These are phyloP conservation scores for Diaporthe citri DNA, from an alignment of 2,329 filamentous ascomycete genomes.

Conservation along the genomic window DNA sequence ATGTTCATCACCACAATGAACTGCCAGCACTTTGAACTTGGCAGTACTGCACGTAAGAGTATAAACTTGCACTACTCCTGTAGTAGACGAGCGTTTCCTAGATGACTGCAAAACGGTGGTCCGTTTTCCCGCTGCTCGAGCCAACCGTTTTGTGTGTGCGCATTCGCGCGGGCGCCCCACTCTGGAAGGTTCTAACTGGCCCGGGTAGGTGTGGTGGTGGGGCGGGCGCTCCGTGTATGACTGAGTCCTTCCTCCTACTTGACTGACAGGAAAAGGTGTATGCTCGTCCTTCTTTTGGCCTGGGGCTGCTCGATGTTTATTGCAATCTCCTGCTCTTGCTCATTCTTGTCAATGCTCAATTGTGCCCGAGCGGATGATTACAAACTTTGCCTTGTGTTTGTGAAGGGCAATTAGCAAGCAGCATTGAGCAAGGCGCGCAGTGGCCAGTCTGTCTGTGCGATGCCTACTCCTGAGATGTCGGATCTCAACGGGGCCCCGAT, in stretches of 20 bases:
- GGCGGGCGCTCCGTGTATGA: constrained; percentile 33
- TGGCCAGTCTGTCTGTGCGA: constrained; percentile 1
- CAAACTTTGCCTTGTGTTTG: not conserved
- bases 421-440: constrained; percentile 10
- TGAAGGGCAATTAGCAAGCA: constrained; percentile 4
- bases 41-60: no score
- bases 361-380: constrained; percentile 29
- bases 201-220: constrained; percentile 21
- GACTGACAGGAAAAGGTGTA: constrained; percentile 12
- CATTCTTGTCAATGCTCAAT: constrained; percentile 39
- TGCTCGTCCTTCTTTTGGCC: constrained; percentile 21
- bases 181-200: constrained; percentile 37
- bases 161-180: constrained; percentile 28
- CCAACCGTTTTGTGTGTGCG: constrained; percentile 17
- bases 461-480: constrained; percentile 31
- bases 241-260: constrained; percentile 30
- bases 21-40: not conserved
- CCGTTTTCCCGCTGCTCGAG: not conserved
- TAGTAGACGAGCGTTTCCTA: not conserved
- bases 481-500: constrained; percentile 24
- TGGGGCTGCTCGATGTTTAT: not conserved
- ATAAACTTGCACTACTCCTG: no score
- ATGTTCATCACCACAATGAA: not conserved
- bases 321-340: constrained; percentile 32
- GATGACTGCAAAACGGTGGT: not conserved